phyloP scores from a whole-genome alignment of 768 basidiomycete species.

The Leccinum incarnatum region DNA sequence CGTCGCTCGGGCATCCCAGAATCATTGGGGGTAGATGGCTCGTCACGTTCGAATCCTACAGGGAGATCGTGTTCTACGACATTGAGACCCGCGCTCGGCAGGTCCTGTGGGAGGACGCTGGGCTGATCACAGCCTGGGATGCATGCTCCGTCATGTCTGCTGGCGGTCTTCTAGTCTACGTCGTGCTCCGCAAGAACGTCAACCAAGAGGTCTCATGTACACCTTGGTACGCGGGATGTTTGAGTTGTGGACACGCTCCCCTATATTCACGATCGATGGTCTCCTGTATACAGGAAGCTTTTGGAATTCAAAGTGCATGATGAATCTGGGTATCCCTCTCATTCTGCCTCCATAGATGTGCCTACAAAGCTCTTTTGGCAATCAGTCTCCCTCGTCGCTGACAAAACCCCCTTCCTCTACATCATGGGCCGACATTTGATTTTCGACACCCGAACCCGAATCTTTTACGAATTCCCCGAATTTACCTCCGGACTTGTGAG shows the following conservation, averaged over 20 bases:
- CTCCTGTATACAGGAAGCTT: background rate
- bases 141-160: constrained; percentile 1
- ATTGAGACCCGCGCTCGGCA: constrained; percentile 2
- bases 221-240: background rate
- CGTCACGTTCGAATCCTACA: background rate
- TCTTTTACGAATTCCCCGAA: constrained; percentile 1
- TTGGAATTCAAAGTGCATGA: constrained; percentile 1
- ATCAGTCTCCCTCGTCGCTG: background rate
- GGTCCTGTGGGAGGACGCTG: constrained; percentile 2
- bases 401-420: background rate
- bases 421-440: background rate
- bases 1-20: background rate
- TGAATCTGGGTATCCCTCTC: background rate
- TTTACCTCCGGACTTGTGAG: background rate
- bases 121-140: background rate
- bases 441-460: background rate
- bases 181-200: background rate
- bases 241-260: background rate
- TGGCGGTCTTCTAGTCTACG: background rate
- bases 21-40: constrained; percentile 9
- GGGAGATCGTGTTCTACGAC: background rate
- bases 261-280: background rate
- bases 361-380: background rate
- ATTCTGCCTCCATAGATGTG: background rate
- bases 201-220: background rate